Conservation (phyloP, 768 basidiomycete species). For the Xerocomellus amylosporus region DNA sequence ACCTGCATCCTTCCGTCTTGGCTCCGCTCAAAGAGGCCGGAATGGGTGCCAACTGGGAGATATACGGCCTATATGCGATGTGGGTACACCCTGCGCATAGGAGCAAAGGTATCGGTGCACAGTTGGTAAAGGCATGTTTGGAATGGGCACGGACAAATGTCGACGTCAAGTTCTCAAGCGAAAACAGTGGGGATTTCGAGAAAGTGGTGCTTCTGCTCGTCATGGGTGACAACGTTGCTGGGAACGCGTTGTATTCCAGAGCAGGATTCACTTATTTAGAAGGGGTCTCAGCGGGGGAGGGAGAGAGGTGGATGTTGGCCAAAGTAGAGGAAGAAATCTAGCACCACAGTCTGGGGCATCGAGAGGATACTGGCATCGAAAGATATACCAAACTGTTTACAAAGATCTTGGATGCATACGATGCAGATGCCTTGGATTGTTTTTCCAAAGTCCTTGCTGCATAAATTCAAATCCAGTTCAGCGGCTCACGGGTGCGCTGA, state of each 20-base stretch:
- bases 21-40: constrained; percentile 16
- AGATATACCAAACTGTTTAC: not conserved
- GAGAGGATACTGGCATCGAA: too few species aligned
- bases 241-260: constrained; percentile 19
- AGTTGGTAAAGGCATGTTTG: constrained; percentile 18
- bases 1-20: not conserved
- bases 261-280: constrained; percentile 18
- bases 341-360: not conserved
- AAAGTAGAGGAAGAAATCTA: constrained; percentile 31
- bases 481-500: not conserved
- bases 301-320: constrained; percentile 20
- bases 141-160: constrained; percentile 24
- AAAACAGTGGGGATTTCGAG: not conserved
- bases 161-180: constrained; percentile 8
- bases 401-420: not conserved
- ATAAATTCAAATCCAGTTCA: not conserved
- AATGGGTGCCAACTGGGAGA: constrained; percentile 14
- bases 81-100: constrained; percentile 31
- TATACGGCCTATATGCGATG: constrained; percentile 23
- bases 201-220: constrained; percentile 20
- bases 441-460: not conserved
- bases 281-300: constrained; percentile 6
- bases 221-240: constrained; percentile 16
- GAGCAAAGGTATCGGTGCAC: constrained; percentile 18
- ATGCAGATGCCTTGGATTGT: not conserved